Conservation (phyloP, 2,329 filamentous ascomycete species). For the Diaporthe australafricana region DNA sequence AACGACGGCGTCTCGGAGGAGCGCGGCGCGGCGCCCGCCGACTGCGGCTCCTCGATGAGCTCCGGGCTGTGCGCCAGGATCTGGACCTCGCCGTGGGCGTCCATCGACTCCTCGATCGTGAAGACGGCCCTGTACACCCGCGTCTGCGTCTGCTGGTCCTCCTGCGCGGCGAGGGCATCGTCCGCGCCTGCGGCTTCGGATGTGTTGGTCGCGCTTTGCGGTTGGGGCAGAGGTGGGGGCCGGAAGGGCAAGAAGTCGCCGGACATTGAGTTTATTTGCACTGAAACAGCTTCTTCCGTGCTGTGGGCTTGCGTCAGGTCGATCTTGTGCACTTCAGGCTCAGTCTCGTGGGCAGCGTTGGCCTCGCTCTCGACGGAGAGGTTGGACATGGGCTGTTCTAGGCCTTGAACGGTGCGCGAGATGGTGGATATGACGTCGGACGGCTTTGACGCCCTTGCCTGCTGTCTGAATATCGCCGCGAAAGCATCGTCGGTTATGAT, state of each 20-base stretch:
- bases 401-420: conserved; percentile 67
- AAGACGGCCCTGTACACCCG: conserved; percentile 73
- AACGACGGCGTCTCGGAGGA: conserved; percentile 62
- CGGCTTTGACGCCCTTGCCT: conserved; percentile 62
- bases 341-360: conserved; percentile 52
- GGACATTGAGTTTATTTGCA: conserved; percentile 76
- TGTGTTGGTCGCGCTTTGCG: conserved; percentile 56
- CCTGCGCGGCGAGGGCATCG: conserved; percentile 45
- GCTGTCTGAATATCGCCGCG: conserved; percentile 81
- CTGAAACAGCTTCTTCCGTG: conserved; percentile 67
- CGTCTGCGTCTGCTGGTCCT: conserved; percentile 56
- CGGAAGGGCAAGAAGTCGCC: conserved; percentile 83
- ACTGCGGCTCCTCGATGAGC: conserved; percentile 61
- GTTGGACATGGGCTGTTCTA: conserved; percentile 68
- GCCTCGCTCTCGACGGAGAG: conserved; percentile 55
- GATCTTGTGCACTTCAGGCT: conserved; percentile 62
- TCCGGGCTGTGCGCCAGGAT: conserved; percentile 71
- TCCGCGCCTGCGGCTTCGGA: conserved; percentile 46
- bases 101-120: conserved; percentile 74
- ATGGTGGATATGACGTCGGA: conserved; percentile 76
- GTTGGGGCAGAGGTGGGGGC: conserved; percentile 82
- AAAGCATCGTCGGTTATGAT: conserved; percentile 80
- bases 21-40: background rate
- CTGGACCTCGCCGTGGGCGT: conserved; percentile 68
- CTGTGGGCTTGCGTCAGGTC: conserved; percentile 68